A percentile compares a stretch with the other conserved stretches of the same genome.
phyloP scores from a whole-genome alignment of 805 yeast genomes.

The Myxozyma neotropica region DNA sequence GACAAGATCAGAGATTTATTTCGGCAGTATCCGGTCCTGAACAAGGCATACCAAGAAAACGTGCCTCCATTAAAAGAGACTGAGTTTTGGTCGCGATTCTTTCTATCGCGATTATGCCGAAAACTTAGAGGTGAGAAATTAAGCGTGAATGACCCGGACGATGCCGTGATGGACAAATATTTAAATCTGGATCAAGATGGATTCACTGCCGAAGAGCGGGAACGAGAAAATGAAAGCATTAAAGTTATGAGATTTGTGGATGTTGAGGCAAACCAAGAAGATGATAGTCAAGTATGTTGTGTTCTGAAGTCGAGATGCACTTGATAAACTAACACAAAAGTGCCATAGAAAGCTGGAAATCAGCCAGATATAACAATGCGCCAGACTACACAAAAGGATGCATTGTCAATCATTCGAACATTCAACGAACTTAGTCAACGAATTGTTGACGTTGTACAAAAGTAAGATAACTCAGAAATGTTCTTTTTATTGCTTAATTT shows the following conservation, averaged over 20 bases:
- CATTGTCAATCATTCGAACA: conserved; percentile 75
- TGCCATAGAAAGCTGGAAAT: conserved; percentile 56
- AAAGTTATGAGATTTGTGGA: conserved; percentile 73
- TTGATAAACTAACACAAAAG: background rate
- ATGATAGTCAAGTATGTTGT: conserved; percentile 40
- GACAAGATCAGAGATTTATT: conserved; percentile 89
- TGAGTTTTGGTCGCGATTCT: conserved; percentile 95
- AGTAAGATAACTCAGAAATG: conserved; percentile 7
- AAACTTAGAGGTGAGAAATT: conserved; percentile 87
- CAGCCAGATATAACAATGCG: conserved; percentile 88
- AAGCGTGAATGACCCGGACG: conserved; percentile 75
- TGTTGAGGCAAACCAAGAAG: conserved; percentile 76
- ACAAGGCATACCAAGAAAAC: conserved; percentile 82
- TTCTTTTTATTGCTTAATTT: conserved; percentile 39
- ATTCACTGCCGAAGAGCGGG: conserved; percentile 38
- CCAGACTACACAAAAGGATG: conserved; percentile 63
- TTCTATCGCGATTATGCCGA: conserved; percentile 84
- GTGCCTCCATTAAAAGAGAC: conserved; percentile 90
- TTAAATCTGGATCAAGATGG: conserved; percentile 68
- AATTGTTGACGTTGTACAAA: conserved; percentile 54
- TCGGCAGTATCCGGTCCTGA: conserved; percentile 88
- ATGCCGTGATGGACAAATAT: conserved; percentile 81
- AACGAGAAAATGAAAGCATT: conserved; percentile 38
- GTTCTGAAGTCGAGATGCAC: too few species aligned
- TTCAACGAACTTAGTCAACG: conserved; percentile 87